These are phyloP conservation scores for Coemansia sp. DNA, from an alignment of 192 early-diverging fungal genomes.

Conservation along the genomic window DNA sequence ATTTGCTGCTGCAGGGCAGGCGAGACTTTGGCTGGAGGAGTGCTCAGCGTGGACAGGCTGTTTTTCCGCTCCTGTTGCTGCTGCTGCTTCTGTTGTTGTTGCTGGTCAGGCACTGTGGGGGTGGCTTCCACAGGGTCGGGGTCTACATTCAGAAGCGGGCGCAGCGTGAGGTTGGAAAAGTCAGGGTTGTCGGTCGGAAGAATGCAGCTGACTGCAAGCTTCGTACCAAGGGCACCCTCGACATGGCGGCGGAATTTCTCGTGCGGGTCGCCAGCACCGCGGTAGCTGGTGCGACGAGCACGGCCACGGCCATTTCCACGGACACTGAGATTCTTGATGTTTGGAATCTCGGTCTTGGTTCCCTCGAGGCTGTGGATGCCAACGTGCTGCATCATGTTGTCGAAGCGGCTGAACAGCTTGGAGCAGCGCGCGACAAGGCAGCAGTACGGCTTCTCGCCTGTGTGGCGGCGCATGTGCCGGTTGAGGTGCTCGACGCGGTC, in stretches of 20 bases:
- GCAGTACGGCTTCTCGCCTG: conserved; percentile 69
- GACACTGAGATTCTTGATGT: conserved; percentile 53
- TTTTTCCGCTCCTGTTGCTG: conserved; percentile 8
- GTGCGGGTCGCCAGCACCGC: conserved; percentile 36
- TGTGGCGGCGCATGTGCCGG: conserved; percentile 66
- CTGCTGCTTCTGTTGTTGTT: conserved; percentile 18
- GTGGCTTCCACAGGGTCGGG: conserved; percentile 1
- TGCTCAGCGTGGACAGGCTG: not conserved
- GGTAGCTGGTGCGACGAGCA: conserved; percentile 54
- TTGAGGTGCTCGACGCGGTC: conserved; percentile 79
- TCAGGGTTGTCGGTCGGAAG: conserved; percentile 47
- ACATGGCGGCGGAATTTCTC: conserved; percentile 52
- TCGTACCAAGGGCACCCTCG: conserved; percentile 30
- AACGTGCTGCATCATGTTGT: conserved; percentile 82
- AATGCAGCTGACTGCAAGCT: conserved; percentile 41
- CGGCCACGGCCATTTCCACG: conserved; percentile 52
- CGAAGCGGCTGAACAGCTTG: conserved; percentile 71
- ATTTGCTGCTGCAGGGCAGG: conserved; percentile 8
- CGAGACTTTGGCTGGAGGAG: conserved; percentile 2
- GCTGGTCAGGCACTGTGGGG: conserved; percentile 13
- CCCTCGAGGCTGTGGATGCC: conserved; percentile 63
- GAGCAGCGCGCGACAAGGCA: conserved; percentile 66
- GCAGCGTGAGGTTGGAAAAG: conserved; percentile 53
- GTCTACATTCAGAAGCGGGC: conserved; percentile 40
- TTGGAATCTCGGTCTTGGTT: conserved; percentile 50